Evolutionary conservation across 495 filamentous ascomycete species (phyloP), one percentile per base, ranked within the genome.

Genomic region (Penicillium turbatum): DNA sequence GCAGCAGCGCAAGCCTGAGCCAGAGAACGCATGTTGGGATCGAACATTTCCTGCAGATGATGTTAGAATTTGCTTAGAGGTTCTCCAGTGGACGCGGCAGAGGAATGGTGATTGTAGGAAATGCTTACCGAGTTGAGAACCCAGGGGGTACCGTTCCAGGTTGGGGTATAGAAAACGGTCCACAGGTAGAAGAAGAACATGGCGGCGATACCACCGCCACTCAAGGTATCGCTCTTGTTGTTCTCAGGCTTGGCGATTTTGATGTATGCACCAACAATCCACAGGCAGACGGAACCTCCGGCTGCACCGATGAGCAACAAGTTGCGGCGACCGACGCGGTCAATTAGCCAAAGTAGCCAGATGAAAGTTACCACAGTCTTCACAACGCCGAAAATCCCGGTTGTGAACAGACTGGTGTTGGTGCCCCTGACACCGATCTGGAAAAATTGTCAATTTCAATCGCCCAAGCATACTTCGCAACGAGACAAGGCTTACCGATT

Each of bases 161-260:
- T 82, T 0, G 86, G 82, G 6, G 86, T 87, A 62, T 90, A 90
- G 69, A 86, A 89, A 7, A 82, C 81, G 4, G 86, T 89, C 84
- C 86, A 89, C 13, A 90, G 77, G 61, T 89, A 90, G 72, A 89
- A 88, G 77, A 89, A 87, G 74, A 87, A 86, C 40, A 89, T 81
- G 32, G 86, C 86, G 0, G 81, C 81, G 47, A 86, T 85, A 38
- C 85, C 85, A 38, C 78, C 84, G 7, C 78, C 66, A 6, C 71
- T 69, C 48, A 87, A 67, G 5, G 63, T 45, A 5, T 52, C 54
- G 16, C 56, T 75, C 13, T 59, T 60, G 53, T 77, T 70, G 0
- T 71, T 55, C 9, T 58, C 47, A 1, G 66, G 76, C 49, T 81
- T 61, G 0, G 81, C 79, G 47, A 84, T 68, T 56, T 90, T 87